These are phyloP conservation scores for Ramaria rubella DNA, from an alignment of 768 basidiomycete genomes.

Conservation along the genomic window DNA sequence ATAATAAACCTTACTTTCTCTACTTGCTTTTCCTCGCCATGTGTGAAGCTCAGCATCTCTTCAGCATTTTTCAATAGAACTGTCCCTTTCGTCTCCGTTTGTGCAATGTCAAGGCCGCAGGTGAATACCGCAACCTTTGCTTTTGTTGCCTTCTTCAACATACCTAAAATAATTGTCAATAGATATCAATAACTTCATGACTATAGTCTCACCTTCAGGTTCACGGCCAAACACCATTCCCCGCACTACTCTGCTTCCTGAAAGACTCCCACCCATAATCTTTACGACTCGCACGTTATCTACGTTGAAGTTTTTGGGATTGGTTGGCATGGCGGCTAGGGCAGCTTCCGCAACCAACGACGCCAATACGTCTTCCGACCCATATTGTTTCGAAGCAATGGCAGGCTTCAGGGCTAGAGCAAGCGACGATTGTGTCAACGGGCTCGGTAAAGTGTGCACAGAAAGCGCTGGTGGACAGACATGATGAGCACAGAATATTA, in stretches of 20 bases:
- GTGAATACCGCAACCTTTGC: slow-evolving; percentile 97
- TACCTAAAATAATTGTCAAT: slow-evolving; percentile 38
- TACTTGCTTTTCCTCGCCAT: slow-evolving; percentile 92
- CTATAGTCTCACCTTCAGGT: slow-evolving; percentile 64
- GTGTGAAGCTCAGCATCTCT: slow-evolving; percentile 95
- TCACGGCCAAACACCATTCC: slow-evolving; percentile 99
- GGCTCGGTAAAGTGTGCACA: slow-evolving; percentile 60
- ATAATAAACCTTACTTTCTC: slow-evolving; percentile 55
- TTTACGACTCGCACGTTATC: slow-evolving; percentile 98
- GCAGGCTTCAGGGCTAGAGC: slow-evolving; percentile 77
- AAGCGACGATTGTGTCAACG: slow-evolving; percentile 63
- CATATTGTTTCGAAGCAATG: slow-evolving; percentile 97
- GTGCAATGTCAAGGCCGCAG: slow-evolving; percentile 83
- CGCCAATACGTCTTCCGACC: slow-evolving; percentile 78
- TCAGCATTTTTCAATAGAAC: slow-evolving; percentile 92
- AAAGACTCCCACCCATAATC: slow-evolving; percentile 91
- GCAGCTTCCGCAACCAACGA: slow-evolving; percentile 89
- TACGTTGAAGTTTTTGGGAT: slow-evolving; percentile 91
- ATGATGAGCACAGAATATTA: slow-evolving; percentile 10
- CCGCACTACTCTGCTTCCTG: slow-evolving; percentile 78
- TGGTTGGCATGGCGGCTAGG: slow-evolving; percentile 82
- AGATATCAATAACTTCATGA: background rate
- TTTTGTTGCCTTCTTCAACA: slow-evolving; percentile 72
- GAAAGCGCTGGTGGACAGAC: slow-evolving; percentile 50
- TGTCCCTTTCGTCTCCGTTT: slow-evolving; percentile 98